A percentile compares a stretch with the other conserved stretches of the same genome.
phyloP scores from a whole-genome alignment of 805 yeast species.

The Candida berthetii region DNA sequence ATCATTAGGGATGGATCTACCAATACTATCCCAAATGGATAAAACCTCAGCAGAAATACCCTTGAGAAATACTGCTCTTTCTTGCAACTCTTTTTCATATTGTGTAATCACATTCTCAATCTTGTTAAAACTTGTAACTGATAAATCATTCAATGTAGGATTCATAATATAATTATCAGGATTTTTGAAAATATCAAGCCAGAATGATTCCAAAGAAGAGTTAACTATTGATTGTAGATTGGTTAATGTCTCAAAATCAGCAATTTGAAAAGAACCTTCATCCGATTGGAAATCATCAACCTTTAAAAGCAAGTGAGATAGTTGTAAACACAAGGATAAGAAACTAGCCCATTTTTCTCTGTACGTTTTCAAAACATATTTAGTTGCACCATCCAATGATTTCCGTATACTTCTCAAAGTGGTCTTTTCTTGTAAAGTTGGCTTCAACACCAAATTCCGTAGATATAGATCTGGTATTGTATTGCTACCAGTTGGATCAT shows the following conservation, averaged over 20 bases:
- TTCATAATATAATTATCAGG: slow-evolving; percentile 14
- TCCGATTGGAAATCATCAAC: slow-evolving; percentile 2
- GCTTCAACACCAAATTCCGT: slow-evolving; percentile 26
- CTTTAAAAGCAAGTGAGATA: slow-evolving; percentile 10
- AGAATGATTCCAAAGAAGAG: neutral
- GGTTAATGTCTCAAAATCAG: slow-evolving; percentile 2
- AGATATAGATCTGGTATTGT: slow-evolving; percentile 35
- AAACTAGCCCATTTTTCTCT: slow-evolving; percentile 21
- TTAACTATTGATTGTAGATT: neutral
- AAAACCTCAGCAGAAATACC: slow-evolving; percentile 6
- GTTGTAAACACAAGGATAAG: slow-evolving; percentile 13
- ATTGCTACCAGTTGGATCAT: slow-evolving; percentile 29
- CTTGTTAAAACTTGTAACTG: slow-evolving; percentile 8
- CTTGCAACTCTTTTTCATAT: slow-evolving; percentile 7
- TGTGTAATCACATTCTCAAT: slow-evolving; percentile 7
- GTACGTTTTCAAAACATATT: slow-evolving; percentile 23
- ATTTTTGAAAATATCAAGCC: slow-evolving; percentile 14
- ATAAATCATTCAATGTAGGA: slow-evolving; percentile 16
- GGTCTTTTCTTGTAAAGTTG: slow-evolving; percentile 15
- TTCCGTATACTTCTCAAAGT: slow-evolving; percentile 27
- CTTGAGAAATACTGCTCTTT: slow-evolving; percentile 5
- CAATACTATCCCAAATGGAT: slow-evolving; percentile 5
- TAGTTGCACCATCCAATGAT: slow-evolving; percentile 23
- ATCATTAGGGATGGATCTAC: neutral
- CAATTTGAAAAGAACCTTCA: slow-evolving; percentile 4